These are phyloP conservation scores for Tieghemiomyces parasiticus DNA, from an alignment of 192 early-diverging fungal genomes.

Conservation along the genomic window DNA sequence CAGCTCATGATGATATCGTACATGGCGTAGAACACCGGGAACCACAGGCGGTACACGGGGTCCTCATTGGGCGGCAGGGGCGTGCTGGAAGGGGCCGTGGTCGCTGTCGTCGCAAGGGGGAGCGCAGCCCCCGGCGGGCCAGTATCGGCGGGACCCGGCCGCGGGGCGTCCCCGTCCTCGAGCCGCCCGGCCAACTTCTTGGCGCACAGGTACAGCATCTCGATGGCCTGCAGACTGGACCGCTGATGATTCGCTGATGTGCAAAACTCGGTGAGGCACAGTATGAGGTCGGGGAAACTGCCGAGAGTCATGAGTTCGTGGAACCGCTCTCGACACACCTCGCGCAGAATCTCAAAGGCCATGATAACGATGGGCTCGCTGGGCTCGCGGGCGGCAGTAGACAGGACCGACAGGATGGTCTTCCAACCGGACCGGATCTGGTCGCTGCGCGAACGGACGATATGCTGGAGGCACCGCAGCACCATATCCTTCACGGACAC, in stretches of 20 bases:
- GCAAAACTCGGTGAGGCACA: conserved; percentile 41
- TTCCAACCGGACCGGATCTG: conserved; percentile 77
- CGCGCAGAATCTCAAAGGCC: conserved; percentile 56
- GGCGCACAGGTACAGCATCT: conserved; percentile 13
- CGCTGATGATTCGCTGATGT: conserved; percentile 16
- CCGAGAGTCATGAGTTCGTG: conserved; percentile 44
- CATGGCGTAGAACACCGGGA: conserved; percentile 75
- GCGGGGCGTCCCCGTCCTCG: conserved; percentile 16
- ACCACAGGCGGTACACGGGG: conserved; percentile 59
- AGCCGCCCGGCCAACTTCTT: conserved; percentile 10
- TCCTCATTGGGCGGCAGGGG: conserved; percentile 31
- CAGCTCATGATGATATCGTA: conserved; percentile 84
- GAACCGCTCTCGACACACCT: conserved; percentile 43
- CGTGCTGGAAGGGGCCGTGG: neutral
- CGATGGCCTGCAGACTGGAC: conserved; percentile 33
- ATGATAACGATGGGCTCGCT: conserved; percentile 55
- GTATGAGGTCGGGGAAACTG: conserved; percentile 37
- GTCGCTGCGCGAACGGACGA: conserved; percentile 52
- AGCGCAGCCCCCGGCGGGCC: neutral
- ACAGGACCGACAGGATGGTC: conserved; percentile 42
- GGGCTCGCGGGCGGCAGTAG: conserved; percentile 45
- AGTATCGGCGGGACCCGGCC: conserved; percentile 22
- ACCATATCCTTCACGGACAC: conserved; percentile 64
- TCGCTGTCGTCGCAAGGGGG: neutral
- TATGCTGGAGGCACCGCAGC: conserved; percentile 58